These are phyloP conservation scores for Paramecium pentaurelia DNA, from an alignment of 73 alveolate species.

Conservation along the genomic window DNA sequence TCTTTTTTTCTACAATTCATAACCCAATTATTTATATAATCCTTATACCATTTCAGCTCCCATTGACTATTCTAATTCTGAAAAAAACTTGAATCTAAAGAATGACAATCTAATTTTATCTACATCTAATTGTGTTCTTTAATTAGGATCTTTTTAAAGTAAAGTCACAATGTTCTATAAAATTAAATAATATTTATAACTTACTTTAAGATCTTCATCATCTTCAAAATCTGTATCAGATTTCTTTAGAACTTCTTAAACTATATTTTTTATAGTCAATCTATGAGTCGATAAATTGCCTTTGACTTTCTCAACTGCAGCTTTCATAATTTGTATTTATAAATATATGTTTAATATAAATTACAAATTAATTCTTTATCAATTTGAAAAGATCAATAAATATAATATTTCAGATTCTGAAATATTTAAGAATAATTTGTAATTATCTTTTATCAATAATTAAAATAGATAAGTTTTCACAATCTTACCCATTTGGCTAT, in stretches of 20 bases:
- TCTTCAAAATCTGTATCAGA: not conserved
- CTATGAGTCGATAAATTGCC: not conserved
- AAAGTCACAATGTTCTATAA: not conserved
- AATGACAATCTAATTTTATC: conserved; percentile 38
- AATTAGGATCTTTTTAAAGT: not conserved
- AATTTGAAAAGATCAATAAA: not conserved
- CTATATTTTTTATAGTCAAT: not conserved
- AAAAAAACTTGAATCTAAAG: conserved; percentile 38
- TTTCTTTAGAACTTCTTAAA: not conserved
- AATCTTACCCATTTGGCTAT: conserved; percentile 26
- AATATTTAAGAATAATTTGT: not conserved
- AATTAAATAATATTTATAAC: not conserved
- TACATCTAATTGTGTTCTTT: not conserved
- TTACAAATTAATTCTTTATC: not conserved
- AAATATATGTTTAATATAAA: not conserved
- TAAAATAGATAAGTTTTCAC: not conserved
- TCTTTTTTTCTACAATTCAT: not conserved
- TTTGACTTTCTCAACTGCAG: not conserved
- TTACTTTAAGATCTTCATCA: not conserved
- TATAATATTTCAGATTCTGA: not conserved
- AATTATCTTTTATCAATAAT: not conserved
- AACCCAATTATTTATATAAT: conserved; percentile 30
- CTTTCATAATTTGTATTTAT: not conserved
- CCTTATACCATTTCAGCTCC: conserved; percentile 16
- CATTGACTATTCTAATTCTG: conserved; percentile 27